Base-by-base conservation (phyloP, 306 rosid species). In the Dalbergia cultrata region DNA sequence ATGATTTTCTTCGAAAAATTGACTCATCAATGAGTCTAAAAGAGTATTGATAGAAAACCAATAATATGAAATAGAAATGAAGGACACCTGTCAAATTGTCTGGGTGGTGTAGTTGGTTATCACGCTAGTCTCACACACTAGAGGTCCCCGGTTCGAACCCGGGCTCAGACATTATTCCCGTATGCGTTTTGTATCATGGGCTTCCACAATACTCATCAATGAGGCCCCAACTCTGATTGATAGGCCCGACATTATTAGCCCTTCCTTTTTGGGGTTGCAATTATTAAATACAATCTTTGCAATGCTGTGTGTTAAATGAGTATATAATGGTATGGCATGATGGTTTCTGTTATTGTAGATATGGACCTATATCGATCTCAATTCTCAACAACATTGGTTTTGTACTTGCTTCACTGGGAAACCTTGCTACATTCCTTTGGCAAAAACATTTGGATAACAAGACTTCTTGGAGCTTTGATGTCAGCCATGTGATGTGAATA, bases 301-400 rank as follows among this genome's bases (percentile, higher is more conserved):
- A 39, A 54, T 18, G 74, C 75, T 70, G n/a, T 69, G 18, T 5
- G 37, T 68, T 16, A 64, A 47, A 6, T 31, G 45, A 35, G 44
- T 75, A 76, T 77, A 75, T 84, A 18, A 67, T 70, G 34, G 8
- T 18, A 13, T 37, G 61, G 31, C 2, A 26, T 4, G 26, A 68
- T 82, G 63, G n/a, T 70, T 76, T 67, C 45, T 79, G 33, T 81
- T 76, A 37, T 56, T 57, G 6, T 75, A 93, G 97, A 78, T 95
- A 95, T 63, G 99, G 99, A 63, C 94, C 86, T 70, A 67, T 95
- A 75, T 95, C 97, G 99, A 93, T 95, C 75, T 89, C 97, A 80
- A 95, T 26, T 26, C 31, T 26, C 31, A 26, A 26, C 99, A 5
- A 95, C 99, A 45, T 82, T 95, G 87, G 92, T 93, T 53, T 95